Evolutionary conservation across 495 filamentous ascomycete species (phyloP), one percentile per base, ranked within the genome.

Genomic region (Penicillium nucicola): DNA sequence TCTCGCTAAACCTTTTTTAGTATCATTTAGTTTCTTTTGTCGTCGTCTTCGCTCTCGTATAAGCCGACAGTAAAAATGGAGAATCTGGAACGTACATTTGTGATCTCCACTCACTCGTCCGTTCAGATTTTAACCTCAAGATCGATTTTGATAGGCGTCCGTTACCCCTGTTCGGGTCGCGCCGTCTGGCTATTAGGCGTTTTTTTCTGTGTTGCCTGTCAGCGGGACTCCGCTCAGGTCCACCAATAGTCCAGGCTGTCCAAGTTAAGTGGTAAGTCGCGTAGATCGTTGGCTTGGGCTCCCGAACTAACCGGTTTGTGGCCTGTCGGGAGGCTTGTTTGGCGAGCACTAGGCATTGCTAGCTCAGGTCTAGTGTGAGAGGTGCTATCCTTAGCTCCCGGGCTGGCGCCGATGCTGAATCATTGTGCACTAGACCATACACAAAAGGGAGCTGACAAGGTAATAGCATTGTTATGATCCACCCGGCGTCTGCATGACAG

Each of bases 1-100:
- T 28, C 25, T 28, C 25, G 25, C 25, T 28, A 28, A 8, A 14
- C 2, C 14, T 44, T 45, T 43, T 19, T 35, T 35, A 6, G 13
- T 42, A 18, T 10, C 6, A 30, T 18, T 19, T 19, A 17, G 8
- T 11, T 25, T 42, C 11, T 6, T 30, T 44, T 20, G 20, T 45
- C 8, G 20, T 45, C 8, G 2, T 15, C 5, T 13, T 46, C 33
- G 33, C 8, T 30, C 14, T 47, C 44, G 44, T 37, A 15, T 28
- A 18, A 15, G 19, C 31, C n/a, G n/a, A 15, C 7, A 38, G n/a
- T n/a, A 38, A 15, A 15, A 28, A 9, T 9, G 1, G 25, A 28
- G 15, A 34, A 47, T 19, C 34, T 47, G 43, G 43, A 35, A 36
- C 34, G 45, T 41, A 48, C 45, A 22, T 48, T 40, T 41, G 37